Base-by-base conservation (phyloP, 2,329 filamentous ascomycete genomes). In the Cryphonectria japonica region DNA sequence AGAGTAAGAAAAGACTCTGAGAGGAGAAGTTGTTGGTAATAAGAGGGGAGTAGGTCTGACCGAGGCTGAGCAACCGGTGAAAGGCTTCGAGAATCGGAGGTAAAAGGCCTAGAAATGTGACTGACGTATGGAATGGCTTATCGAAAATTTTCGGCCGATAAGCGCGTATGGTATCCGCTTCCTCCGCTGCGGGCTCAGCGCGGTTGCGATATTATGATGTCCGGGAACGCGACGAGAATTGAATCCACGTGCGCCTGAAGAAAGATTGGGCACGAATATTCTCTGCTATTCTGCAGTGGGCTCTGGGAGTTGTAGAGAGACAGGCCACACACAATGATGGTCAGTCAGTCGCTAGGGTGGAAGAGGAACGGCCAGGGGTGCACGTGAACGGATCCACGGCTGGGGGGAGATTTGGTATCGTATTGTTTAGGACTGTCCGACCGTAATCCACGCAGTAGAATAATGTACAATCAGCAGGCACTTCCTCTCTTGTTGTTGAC, bases 101-200 rank as follows among this genome's bases (percentile, higher is more conserved):
- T 67, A 32, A 66, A 46, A 54, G 62, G 67, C 32, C 26, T 61
- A 52, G 39, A 43, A 13, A 29, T 29, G 14, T n/a, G 60, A 52
- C 67, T 69, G 70, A 71, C 69, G 72, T 72, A 62, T 68, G 39
- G 67, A 68, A 52, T 43, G 57, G 59, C 72, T 72, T 73, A 73
- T 73, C 72, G 68, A 62, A 71, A 72, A 68, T 69, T 71, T 67
- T 69, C 50, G 57, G 52, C 65, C 70, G 72, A 73, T 73, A 73
- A 73, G 72, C 67, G 50, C 61, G 62, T 67, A 52, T 50, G 60
- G 26, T 46, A 9, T 29, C 43, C 41, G 52, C 16, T 26, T 11
- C 59, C n/a, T 59, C 50, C 59, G 46, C 19, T 50, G 46, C 46
- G 46, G 19, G 29, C 43, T 57, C 34, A 66, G 60, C 64, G 22